Base-by-base conservation (phyloP, 306 rosid genomes). In the Arachis stenosperma region DNA sequence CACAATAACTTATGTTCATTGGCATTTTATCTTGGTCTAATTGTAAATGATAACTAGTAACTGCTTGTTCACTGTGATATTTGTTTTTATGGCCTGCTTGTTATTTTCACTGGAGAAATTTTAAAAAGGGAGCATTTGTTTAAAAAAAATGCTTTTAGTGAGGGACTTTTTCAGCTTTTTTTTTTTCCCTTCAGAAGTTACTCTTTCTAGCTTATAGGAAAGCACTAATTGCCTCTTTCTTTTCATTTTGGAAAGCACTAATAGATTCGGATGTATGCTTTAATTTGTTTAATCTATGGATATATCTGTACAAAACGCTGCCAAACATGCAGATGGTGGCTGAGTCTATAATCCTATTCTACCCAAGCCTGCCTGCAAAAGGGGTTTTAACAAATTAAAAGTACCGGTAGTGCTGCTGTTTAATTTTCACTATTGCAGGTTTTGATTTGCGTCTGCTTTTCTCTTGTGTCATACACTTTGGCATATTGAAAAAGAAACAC, bases 61-160 rank as follows among this genome's bases (percentile, higher is more conserved):
- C 65, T 42, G 36, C 53, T 56, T 67, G 69, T 43, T 81, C 69
- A 27, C 65, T 41, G 44, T 40, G 13, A 64, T 67, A 73, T 15
- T 77, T 41, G 22, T 33, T 51, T 47, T n/a, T 30, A 22, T 70
- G 41, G 27, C 40, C 40, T 56, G 61, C 39, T 41, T 62, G 46
- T 14, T 69, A 33, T 56, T 77, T 48, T 63, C 40, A 67, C 59
- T 63, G 68, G 46, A 62, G 51, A 65, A 37, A 36, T 50, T 68
- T 3, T 0, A 15, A 15, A 47, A 9, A 47, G 52, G 52, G n/a
- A 10, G 57, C 27, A 52, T 52, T 14, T 52, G 8, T 4, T 14
- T 15, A 52, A 52, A 13, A 15, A 51, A 52, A 52, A 0, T n/a
- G 22, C 22, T 52, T 14, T 52, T 52, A 22, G 6, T 52, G 8